Evolutionary conservation across 2,329 filamentous ascomycete species (phyloP).

Genomic region (Huntiella savannae): DNA sequence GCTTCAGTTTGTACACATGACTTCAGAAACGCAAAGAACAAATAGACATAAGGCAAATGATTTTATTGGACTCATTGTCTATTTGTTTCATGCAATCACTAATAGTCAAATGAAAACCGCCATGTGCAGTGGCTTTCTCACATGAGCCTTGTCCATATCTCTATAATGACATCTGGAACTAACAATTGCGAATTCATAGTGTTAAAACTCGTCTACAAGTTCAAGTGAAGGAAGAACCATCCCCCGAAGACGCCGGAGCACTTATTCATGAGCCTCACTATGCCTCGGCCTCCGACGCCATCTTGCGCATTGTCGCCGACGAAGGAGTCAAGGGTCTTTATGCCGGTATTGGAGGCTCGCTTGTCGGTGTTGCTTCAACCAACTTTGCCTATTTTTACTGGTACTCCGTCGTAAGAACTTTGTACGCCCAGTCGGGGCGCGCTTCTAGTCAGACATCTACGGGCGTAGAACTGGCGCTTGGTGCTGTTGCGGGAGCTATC

Average conservation of each 20-base stretch:
- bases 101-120: too few species aligned
- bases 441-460: slow-evolving; percentile 45
- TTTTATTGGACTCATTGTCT: too few species aligned
- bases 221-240: slow-evolving; percentile 37
- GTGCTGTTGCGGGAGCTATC: slow-evolving; percentile 71
- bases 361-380: slow-evolving; percentile 85
- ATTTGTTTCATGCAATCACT: too few species aligned
- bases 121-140: too few species aligned
- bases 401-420: slow-evolving; percentile 72
- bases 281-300: slow-evolving; percentile 69
- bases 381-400: slow-evolving; percentile 99
- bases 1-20: background rate
- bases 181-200: slow-evolving; percentile 25
- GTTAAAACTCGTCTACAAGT: slow-evolving; percentile 95
- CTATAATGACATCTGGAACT: too few species aligned
- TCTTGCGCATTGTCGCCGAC: slow-evolving; percentile 60
- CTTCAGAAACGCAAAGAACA: background rate
- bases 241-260: slow-evolving; percentile 23
- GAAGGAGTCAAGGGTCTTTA: slow-evolving; percentile 77
- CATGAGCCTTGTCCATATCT: too few species aligned
- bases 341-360: slow-evolving; percentile 65
- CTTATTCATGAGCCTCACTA: slow-evolving; percentile 48
- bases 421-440: slow-evolving; percentile 50
- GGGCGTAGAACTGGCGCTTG: slow-evolving; percentile 62
- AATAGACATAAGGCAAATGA: background rate